phyloP scores from a whole-genome alignment of 176 grass and related monocot species.

The Triticum monococcum region DNA sequence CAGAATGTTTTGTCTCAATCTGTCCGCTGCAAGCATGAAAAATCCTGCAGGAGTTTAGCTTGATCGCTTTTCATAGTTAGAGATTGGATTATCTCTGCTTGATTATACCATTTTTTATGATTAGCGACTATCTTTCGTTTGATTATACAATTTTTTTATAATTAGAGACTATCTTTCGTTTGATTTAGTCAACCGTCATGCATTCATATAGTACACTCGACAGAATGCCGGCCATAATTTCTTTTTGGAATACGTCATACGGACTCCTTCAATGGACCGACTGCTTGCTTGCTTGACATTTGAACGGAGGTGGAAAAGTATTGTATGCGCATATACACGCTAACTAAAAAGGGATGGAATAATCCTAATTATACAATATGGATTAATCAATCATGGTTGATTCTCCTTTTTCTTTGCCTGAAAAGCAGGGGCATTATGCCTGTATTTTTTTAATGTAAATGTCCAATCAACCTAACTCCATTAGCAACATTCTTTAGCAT shows the following conservation, averaged over 20 bases:
- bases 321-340: not conserved
- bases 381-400: constrained; percentile 18
- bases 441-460: constrained; percentile 6
- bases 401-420: not conserved
- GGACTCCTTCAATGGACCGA: constrained; percentile 7
- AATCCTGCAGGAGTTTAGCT: not conserved
- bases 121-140: not conserved
- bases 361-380: not conserved
- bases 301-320: constrained; percentile 4
- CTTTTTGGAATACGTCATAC: not conserved
- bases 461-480: constrained; percentile 25
- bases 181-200: constrained; percentile 30
- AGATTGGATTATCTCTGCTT: not conserved
- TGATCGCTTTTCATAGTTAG: not conserved
- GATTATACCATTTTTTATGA: too few relatives aligned
- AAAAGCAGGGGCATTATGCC: constrained; percentile 1
- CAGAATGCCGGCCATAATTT: not conserved
- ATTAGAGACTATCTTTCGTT: not conserved
- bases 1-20: constrained; percentile 28
- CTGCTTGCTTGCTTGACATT: constrained; percentile 17
- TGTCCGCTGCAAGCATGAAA: constrained; percentile 10
- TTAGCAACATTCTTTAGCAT: constrained; percentile 9
- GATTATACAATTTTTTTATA: not conserved
- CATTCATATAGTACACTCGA: constrained; percentile 11
- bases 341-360: not conserved